Percentiles rank a stretch among this genome's conserved stretches.
phyloP scores from a whole-genome alignment of 352 stramenopile genomes.

The Phytophthora crassamura region DNA sequence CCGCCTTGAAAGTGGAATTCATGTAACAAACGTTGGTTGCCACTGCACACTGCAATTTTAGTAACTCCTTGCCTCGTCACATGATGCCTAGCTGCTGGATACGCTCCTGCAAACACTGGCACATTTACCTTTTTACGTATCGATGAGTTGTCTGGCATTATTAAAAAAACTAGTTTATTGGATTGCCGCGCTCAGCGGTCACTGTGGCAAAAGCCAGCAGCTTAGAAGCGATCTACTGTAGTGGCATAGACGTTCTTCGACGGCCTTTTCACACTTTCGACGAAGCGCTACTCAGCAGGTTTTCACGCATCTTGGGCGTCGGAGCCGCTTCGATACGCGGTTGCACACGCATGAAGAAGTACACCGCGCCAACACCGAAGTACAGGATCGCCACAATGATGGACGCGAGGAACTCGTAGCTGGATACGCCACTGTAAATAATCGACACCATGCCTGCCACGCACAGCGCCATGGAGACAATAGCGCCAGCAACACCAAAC shows the following conservation, averaged over 20 bases:
- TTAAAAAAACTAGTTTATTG: too few relatives aligned
- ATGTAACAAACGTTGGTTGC: too few relatives aligned
- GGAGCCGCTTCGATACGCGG: conserved; percentile 35
- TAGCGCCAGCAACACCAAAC: conserved; percentile 58
- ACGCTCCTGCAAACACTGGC: too few relatives aligned
- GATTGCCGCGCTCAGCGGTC: background rate
- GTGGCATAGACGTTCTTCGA: background rate
- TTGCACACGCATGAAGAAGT: conserved; percentile 53
- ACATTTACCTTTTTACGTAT: too few relatives aligned
- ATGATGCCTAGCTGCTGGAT: too few relatives aligned
- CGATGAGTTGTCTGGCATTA: too few relatives aligned
- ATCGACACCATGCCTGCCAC: conserved; percentile 62
- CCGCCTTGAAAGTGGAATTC: too few relatives aligned
- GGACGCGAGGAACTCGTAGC: conserved; percentile 66
- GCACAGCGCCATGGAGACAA: conserved; percentile 55
- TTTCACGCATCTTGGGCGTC: conserved; percentile 53
- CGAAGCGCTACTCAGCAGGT: conserved; percentile 42
- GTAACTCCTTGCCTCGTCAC: too few relatives aligned
- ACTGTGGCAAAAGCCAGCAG: too few relatives aligned
- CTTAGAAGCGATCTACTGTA: too few relatives aligned
- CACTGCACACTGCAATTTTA: too few relatives aligned
- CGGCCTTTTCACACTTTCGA: conserved; percentile 15
- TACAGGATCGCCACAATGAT: conserved; percentile 62
- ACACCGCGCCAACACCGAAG: conserved; percentile 54
- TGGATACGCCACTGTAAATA: conserved; percentile 66